Conservation (phyloP, 1,139 yeast genomes). For the Yamadazyma spencermartinsiae region DNA sequence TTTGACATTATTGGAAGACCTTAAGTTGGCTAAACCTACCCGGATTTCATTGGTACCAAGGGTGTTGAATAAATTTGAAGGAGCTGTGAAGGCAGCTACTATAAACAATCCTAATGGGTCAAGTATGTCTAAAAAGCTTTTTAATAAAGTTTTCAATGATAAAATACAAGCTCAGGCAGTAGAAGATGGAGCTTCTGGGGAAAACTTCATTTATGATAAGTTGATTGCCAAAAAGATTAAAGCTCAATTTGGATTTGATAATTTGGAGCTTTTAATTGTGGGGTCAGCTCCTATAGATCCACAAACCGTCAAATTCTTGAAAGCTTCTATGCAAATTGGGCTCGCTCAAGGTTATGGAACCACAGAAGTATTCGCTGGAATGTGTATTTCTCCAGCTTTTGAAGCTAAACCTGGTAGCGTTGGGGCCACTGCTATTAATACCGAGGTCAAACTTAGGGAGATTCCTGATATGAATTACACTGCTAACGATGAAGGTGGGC, state of each 20-base stretch:
- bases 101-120: constrained; percentile 38
- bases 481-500: constrained; percentile 33
- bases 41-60: constrained; percentile 41
- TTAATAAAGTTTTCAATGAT: constrained; percentile 22
- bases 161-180: constrained; percentile 12
- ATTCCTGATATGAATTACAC: constrained; percentile 41
- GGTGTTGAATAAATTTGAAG: constrained; percentile 39
- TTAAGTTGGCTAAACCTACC: constrained; percentile 35
- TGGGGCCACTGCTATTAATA: constrained; percentile 35
- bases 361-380: constrained; percentile 48
- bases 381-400: constrained; percentile 28
- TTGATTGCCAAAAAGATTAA: constrained; percentile 31
- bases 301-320: constrained; percentile 41
- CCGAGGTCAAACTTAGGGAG: constrained; percentile 38
- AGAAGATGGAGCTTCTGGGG: constrained; percentile 15
- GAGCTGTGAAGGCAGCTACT: constrained; percentile 48
- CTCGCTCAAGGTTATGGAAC: constrained; percentile 47
- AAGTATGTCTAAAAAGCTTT: constrained; percentile 23
- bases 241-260: constrained; percentile 30
- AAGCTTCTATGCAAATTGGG: constrained; percentile 40
- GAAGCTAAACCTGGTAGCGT: constrained; percentile 44
- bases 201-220: constrained; percentile 34
- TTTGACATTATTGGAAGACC: constrained; percentile 38
- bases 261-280: constrained; percentile 26
- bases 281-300: constrained; percentile 49